Evolutionary conservation across 805 yeast species (phyloP), one percentile per base, ranked within the genome.

Genomic region (Candida insectorum): DNA sequence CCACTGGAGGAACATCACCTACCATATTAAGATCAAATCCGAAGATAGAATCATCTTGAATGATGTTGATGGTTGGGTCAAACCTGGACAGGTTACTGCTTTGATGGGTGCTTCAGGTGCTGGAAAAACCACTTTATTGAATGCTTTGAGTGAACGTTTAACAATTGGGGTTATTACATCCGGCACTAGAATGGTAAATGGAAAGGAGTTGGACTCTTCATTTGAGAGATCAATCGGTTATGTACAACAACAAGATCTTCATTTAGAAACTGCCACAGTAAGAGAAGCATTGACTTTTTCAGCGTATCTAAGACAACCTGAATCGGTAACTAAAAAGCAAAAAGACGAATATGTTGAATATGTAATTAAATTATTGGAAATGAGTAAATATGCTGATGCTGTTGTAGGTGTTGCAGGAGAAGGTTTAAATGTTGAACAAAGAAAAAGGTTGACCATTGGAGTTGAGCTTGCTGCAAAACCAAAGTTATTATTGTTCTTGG

Each of bases 101-200:
- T 65, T 82, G 39, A 82, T 83, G 89, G 93, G 93, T 50, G 85
- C 82, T 34, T 83, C 91, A 24, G 93, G 93, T 62, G 93, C 93
- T 26, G 93, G 93, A 62, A 83, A 83, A 51, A 83, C 93, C 16
- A 84, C 91, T 2, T 63, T 83, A 37, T 66, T 84, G 47, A 82
- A 83, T 56, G 80, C 81, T 44, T 69, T 84, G 41, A 81, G 88
- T 16, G 85, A 79, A 49, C 73, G 91, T 56, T 75, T 81, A 35
- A 74, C 79, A 27, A 65, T 75, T 55, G 93, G 91, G 58, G 78
- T 75, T n/a, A 74, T 83, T 26, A 73, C 86, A 24, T 85, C 85
- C 48, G 82, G 80, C 46, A 71, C 44, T 16, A 49, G 69, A 47
- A 52, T 80, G 56, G 89, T 83, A 17, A 81, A 83, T 51, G 88